Evolutionary conservation across 805 yeast species (phyloP), one percentile per base, ranked within the genome.

Genomic region (Wickerhamomyces silvicola): DNA sequence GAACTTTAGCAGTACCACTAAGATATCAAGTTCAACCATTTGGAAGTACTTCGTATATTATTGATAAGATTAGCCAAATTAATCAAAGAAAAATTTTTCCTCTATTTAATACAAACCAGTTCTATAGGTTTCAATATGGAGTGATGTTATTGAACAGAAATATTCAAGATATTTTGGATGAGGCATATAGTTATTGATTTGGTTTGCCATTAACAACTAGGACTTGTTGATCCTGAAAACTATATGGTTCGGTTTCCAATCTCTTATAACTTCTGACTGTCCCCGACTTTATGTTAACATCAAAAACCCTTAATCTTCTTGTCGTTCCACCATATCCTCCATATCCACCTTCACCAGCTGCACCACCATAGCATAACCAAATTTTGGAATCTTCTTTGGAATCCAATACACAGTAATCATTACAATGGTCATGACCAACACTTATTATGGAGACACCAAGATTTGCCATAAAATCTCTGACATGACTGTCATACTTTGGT

Each of bases 311-410:
- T 27, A 86, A 49, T 34, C 97, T 68, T 46, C 98, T 72, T n/a
- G 80, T 66, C 20, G 81, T 84, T 2, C 88, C 90, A 2, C 87
- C 90, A 48, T 87, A 86, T 0, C 97, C 97, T 7, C 81, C 97
- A 52, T 92, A 92, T 0, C 96, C 97, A 24, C 97, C 98, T 59
- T 85, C 94, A 11, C 97, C 98, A 5, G 73, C 69, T 1, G 78
- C 94, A 17, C 98, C 98, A 4, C 95, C 98, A 52, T 86, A 87
- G 50, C 98, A 92, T 21, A 92, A 60, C 94, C 95, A 85, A 20
- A 81, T 57, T 35, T 66, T 41, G 19, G 39, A 31, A 10, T 45
- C 37, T 2, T 50, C 45, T n/a, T 60, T 53, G 15, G 62, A 54
- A 42, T 82, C 81, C 31, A 67, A 57, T 37, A 84, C 58, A 57